phyloP scores from a whole-genome alignment of 441 rosid genomes.

The Corymbia citriodora region DNA sequence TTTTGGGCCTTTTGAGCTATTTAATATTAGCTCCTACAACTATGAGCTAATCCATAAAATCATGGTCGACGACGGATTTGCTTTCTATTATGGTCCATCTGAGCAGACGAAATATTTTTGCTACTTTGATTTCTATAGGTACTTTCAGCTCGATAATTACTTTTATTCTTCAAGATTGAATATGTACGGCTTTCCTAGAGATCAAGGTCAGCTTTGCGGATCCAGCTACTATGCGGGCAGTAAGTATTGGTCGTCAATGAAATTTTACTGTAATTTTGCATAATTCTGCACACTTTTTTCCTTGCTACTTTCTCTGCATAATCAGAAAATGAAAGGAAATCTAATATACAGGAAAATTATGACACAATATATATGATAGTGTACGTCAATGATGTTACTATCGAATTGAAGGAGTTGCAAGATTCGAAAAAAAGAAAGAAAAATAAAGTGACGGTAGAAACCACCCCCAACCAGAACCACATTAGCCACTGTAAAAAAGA shows the following conservation, averaged over 20 bases:
- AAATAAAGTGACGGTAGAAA: neutral
- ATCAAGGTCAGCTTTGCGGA: neutral
- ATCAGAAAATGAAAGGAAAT: neutral
- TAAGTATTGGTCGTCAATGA: neutral
- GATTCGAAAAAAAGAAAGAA: neutral
- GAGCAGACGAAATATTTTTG: neutral
- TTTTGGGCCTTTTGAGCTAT: neutral
- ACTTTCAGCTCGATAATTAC: neutral
- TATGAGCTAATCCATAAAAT: neutral
- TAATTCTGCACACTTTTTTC: neutral
- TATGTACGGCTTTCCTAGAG: no score
- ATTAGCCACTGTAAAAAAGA: neutral
- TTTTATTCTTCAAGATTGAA: no score
- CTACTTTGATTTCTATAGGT: neutral
- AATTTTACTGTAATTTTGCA: neutral
- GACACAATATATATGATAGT: neutral
- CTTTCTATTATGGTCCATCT: neutral
- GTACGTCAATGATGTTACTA: neutral
- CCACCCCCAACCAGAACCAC: neutral
- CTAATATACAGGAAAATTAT: neutral
- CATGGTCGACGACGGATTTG: neutral
- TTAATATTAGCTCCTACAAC: neutral
- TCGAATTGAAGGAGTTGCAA: neutral
- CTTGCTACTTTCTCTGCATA: neutral
- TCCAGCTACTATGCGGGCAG: accelerated